phyloP scores from a whole-genome alignment of 345 rosid species.

The Mallotus nudiflorus region DNA sequence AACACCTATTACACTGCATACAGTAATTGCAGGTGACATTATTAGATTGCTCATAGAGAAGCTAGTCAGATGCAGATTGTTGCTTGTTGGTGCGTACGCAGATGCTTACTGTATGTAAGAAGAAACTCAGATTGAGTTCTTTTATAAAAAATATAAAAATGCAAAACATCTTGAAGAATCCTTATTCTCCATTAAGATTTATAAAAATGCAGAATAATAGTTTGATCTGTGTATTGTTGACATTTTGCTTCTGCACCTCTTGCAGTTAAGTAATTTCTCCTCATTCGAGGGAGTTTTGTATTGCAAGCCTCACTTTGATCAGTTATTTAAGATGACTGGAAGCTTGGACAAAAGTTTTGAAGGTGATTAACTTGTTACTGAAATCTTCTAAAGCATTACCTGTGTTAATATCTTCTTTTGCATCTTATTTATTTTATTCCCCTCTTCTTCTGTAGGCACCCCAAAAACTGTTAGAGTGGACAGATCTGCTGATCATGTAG shows the following conservation, averaged over 20 bases:
- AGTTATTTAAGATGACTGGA: conserved; percentile 71
- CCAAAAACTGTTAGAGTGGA: conserved; percentile 55
- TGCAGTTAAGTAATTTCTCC: conserved; percentile 62
- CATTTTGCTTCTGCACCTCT: not conserved
- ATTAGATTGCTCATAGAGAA: not conserved
- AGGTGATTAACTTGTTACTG: conserved; percentile 35
- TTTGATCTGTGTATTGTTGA: not conserved
- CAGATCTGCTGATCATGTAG: conserved; percentile 64
- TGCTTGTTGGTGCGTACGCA: not conserved
- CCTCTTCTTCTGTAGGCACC: conserved; percentile 40
- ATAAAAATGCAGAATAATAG: not conserved
- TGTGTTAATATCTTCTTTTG: conserved; percentile 1
- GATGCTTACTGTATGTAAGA: not conserved
- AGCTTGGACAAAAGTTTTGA: conserved; percentile 77
- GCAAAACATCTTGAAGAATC: not conserved
- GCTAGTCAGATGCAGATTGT: not conserved
- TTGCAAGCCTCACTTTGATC: conserved; percentile 86
- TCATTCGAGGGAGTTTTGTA: conserved; percentile 75
- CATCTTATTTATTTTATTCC: not conserved
- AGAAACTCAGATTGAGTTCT: not conserved
- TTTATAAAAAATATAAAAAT: not conserved
- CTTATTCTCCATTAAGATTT: not conserved
- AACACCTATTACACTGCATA: too few species aligned
- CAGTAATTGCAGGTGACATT: not conserved
- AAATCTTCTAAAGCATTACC: not conserved